Evolutionary conservation across 495 filamentous ascomycete species (phyloP).

Genomic region (Neurospora sp.): DNA sequence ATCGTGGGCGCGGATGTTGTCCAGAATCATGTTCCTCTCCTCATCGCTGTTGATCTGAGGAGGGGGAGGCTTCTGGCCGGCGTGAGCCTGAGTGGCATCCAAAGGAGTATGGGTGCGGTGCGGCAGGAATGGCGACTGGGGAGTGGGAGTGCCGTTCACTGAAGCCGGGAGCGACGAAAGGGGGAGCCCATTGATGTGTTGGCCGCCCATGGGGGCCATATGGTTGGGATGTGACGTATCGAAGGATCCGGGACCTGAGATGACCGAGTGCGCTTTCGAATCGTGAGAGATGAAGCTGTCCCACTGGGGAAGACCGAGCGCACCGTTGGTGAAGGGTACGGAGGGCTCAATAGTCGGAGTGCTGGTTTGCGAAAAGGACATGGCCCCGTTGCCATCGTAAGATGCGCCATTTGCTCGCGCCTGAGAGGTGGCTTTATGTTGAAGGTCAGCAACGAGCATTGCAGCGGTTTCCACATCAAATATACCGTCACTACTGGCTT

Average conservation of each 20-base stretch:
- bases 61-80: conserved; percentile 56
- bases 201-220: conserved; percentile 58
- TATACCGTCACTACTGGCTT: conserved; percentile 87
- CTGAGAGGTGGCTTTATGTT: conserved; percentile 86
- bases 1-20: conserved; percentile 75
- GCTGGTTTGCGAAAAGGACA: conserved; percentile 62
- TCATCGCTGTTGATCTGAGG: conserved; percentile 64
- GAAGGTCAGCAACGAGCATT: conserved; percentile 97
- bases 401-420: conserved; percentile 48
- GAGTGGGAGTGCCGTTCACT: conserved; percentile 66
- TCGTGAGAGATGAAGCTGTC: conserved; percentile 67
- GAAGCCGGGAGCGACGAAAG: conserved; percentile 60
- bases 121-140: conserved; percentile 52
- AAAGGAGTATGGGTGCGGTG: conserved; percentile 56
- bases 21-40: conserved; percentile 69
- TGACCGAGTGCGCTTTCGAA: conserved; percentile 57
- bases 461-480: conserved; percentile 97
- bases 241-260: conserved; percentile 52
- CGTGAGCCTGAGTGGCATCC: conserved; percentile 44
- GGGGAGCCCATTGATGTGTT: conserved; percentile 49
- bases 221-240: conserved; percentile 55
- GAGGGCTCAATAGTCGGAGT: conserved; percentile 59
- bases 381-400: conserved; percentile 61
- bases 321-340: conserved; percentile 59
- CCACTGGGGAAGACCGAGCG: conserved; percentile 79